phyloP scores from a whole-genome alignment of 139 green algal species.

The Picochlorum sp. region DNA sequence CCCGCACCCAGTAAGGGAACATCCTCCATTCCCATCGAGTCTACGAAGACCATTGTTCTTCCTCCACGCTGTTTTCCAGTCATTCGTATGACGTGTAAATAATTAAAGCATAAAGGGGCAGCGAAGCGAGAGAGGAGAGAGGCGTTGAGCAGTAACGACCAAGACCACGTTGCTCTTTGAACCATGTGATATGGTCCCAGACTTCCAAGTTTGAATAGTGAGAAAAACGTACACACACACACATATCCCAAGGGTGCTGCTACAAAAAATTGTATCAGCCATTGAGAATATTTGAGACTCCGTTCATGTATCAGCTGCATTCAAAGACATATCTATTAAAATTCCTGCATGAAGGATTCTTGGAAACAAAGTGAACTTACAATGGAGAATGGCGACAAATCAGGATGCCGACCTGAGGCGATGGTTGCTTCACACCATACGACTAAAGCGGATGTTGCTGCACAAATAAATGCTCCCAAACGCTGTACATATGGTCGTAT shows the following conservation, averaged over 20 bases:
- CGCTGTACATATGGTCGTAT: conserved; percentile 37
- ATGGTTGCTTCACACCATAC: conserved; percentile 87
- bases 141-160: conserved; percentile 42
- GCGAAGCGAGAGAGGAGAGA: conserved; percentile 64
- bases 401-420: conserved; percentile 40
- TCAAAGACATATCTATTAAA: too few species aligned
- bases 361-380: background rate
- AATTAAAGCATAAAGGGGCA: conserved; percentile 84
- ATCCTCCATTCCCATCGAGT: conserved; percentile 73
- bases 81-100: conserved; percentile 44
- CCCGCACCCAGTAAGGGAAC: conserved; percentile 51
- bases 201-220: conserved; percentile 74
- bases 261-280: conserved; percentile 36
- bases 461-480: conserved; percentile 34
- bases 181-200: conserved; percentile 71
- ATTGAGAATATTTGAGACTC: conserved; percentile 14
- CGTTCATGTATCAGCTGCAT: conserved; percentile 16
- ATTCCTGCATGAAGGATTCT: background rate
- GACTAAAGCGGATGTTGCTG: conserved; percentile 43
- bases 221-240: conserved; percentile 79
- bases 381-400: conserved; percentile 72
- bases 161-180: conserved; percentile 48
- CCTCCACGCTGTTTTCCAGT: conserved; percentile 25
- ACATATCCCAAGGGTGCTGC: conserved; percentile 76
- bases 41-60: conserved; percentile 48